Evolutionary conservation across 345 rosid species (phyloP).

Genomic region (Lumnitzera racemosa): DNA sequence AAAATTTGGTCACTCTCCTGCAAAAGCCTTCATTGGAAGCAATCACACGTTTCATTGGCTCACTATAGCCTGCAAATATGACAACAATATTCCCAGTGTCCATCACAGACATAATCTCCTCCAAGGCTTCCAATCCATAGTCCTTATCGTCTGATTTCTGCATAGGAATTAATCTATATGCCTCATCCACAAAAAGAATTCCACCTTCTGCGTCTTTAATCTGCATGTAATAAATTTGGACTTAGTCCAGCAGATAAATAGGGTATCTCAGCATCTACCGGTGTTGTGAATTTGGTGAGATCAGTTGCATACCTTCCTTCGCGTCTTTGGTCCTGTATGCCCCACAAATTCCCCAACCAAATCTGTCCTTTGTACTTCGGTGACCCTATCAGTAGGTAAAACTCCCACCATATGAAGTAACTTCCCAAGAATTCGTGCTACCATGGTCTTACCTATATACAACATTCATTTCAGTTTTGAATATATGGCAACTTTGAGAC

Average conservation of each 20-base stretch:
- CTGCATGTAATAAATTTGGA: slow-evolving; percentile 21
- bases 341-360: slow-evolving; percentile 99
- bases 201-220: slow-evolving; percentile 98
- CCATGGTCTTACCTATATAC: slow-evolving; percentile 88
- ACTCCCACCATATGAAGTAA: slow-evolving; percentile 87
- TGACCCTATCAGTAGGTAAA: slow-evolving; percentile 60
- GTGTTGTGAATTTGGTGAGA: neutral
- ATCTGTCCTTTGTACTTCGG: slow-evolving; percentile 67
- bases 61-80: slow-evolving; percentile 92
- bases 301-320: slow-evolving; percentile 55
- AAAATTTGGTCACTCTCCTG: slow-evolving; percentile 93
- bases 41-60: slow-evolving; percentile 96
- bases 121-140: slow-evolving; percentile 93
- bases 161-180: slow-evolving; percentile 85
- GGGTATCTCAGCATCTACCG: too few species aligned
- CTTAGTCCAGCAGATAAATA: too few species aligned
- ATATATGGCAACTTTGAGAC: too few species aligned
- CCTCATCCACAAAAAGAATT: slow-evolving; percentile 96
- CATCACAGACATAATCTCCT: slow-evolving; percentile 98
- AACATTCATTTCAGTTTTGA: neutral
- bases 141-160: slow-evolving; percentile 95
- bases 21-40: slow-evolving; percentile 92
- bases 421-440: slow-evolving; percentile 90
- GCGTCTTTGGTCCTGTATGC: slow-evolving; percentile 96
- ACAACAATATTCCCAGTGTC: slow-evolving; percentile 81